Conservation (phyloP, 768 basidiomycete species). For the Suillus lakei region DNA sequence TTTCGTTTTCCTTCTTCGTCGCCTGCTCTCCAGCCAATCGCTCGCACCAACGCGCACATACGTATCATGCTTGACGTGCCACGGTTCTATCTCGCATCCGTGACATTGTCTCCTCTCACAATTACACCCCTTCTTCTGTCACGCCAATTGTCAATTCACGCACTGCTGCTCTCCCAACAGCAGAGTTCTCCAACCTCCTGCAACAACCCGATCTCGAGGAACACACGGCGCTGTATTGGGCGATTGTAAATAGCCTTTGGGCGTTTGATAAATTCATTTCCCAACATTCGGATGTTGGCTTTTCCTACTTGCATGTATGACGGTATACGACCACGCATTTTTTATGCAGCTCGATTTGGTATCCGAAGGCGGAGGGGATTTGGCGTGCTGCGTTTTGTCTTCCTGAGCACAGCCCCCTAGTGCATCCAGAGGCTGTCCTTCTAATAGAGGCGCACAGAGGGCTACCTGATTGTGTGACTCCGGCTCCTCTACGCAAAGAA, state of each 20-base stretch:
- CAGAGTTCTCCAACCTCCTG: conserved; percentile 19
- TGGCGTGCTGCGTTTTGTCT: background rate
- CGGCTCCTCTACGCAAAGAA: background rate
- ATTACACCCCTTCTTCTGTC: conserved; percentile 4
- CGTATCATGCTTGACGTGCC: background rate
- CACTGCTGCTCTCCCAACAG: conserved; percentile 54
- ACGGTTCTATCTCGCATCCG: background rate
- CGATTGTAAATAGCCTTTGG: too few relatives aligned
- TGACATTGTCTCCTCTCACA: background rate
- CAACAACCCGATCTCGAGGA: background rate
- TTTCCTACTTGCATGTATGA: background rate
- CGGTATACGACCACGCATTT: background rate
- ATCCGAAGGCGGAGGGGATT: background rate
- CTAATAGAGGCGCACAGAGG: background rate
- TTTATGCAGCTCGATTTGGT: background rate
- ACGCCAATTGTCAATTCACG: conserved; percentile 58
- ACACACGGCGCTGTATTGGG: background rate
- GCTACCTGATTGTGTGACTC: background rate
- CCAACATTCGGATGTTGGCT: background rate
- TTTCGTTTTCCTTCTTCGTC: too few relatives aligned
- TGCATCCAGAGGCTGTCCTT: background rate
- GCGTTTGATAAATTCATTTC: background rate
- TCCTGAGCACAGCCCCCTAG: background rate
- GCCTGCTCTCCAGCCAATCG: background rate
- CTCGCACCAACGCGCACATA: background rate